phyloP scores from a whole-genome alignment of 1,284 basidiomycete species.

The Tilletia setariae region DNA sequence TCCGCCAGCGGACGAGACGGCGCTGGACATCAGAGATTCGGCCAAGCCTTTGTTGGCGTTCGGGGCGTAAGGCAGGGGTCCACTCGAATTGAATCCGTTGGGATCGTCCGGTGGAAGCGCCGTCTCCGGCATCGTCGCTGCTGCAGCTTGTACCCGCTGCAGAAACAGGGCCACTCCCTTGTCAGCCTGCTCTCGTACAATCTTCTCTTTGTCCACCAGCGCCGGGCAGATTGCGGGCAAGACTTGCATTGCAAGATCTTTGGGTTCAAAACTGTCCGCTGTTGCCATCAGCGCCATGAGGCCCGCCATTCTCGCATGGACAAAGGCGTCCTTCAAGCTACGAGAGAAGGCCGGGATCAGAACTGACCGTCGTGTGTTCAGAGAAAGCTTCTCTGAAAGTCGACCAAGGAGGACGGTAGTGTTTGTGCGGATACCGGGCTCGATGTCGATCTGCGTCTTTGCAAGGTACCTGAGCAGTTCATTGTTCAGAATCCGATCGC shows the following conservation, averaged over 20 bases:
- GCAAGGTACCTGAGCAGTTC: conserved; percentile 89
- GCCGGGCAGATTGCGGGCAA: conserved; percentile 45
- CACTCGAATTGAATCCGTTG: conserved; percentile 19
- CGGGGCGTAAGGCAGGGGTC: conserved; percentile 22
- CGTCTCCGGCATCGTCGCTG: conserved; percentile 36
- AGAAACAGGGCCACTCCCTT: conserved; percentile 44
- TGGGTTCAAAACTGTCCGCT: conserved; percentile 72
- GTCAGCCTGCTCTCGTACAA: conserved; percentile 46
- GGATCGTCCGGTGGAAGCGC: conserved; percentile 28
- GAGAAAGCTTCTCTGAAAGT: conserved; percentile 76
- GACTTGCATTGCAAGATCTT: conserved; percentile 39
- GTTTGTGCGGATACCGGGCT: conserved; percentile 93
- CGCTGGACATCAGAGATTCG: not conserved
- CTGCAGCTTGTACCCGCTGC: conserved; percentile 32
- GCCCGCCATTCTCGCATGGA: conserved; percentile 88
- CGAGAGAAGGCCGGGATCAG: conserved; percentile 90
- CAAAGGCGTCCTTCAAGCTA: conserved; percentile 84
- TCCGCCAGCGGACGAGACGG: conserved; percentile 39
- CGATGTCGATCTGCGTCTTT: conserved; percentile 84
- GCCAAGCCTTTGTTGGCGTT: conserved; percentile 4
- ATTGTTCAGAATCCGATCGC: conserved; percentile 90
- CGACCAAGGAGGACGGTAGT: conserved; percentile 94
- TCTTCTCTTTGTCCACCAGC: conserved; percentile 47
- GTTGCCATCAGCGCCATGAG: conserved; percentile 96
- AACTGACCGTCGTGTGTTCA: conserved; percentile 88